phyloP scores from a whole-genome alignment of 768 basidiomycete species.

The Hericium erinaceus region DNA sequence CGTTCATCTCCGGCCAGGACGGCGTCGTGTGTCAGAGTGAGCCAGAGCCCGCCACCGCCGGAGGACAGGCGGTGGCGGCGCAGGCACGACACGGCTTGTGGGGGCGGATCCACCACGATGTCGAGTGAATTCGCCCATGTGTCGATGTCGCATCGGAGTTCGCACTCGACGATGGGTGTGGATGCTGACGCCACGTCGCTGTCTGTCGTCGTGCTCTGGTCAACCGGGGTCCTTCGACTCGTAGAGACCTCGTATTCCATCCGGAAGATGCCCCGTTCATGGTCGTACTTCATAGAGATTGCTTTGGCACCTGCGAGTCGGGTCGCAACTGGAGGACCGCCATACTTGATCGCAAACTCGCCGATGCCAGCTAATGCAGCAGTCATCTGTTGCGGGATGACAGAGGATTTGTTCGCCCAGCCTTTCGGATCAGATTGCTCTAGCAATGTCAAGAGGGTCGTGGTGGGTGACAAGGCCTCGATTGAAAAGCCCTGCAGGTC shows the following conservation, averaged over 20 bases:
- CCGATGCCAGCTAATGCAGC: slow-evolving; percentile 83
- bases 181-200: slow-evolving; percentile 16
- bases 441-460: slow-evolving; percentile 84
- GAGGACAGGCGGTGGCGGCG: slow-evolving; percentile 79
- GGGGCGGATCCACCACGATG: slow-evolving; percentile 89
- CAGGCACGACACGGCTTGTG: slow-evolving; percentile 71
- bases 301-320: slow-evolving; percentile 71
- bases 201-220: slow-evolving; percentile 5
- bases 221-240: slow-evolving; percentile 30
- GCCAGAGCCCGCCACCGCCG: slow-evolving; percentile 89
- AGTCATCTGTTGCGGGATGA: slow-evolving; percentile 85
- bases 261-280: slow-evolving; percentile 72
- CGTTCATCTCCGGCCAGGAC: slow-evolving; percentile 71
- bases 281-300: slow-evolving; percentile 73
- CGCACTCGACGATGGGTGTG: slow-evolving; percentile 68
- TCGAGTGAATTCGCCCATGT: slow-evolving; percentile 80
- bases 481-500: slow-evolving; percentile 99
- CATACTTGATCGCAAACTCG: slow-evolving; percentile 91
- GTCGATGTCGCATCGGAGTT: slow-evolving; percentile 86
- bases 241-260: slow-evolving; percentile 74
- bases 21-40: slow-evolving; percentile 83
- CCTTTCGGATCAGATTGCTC: slow-evolving; percentile 97
- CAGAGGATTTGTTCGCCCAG: slow-evolving; percentile 91
- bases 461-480: slow-evolving; percentile 89
- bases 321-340: slow-evolving; percentile 89